Conservation (phyloP, 768 basidiomycete genomes). For the Leccinum boreale region DNA sequence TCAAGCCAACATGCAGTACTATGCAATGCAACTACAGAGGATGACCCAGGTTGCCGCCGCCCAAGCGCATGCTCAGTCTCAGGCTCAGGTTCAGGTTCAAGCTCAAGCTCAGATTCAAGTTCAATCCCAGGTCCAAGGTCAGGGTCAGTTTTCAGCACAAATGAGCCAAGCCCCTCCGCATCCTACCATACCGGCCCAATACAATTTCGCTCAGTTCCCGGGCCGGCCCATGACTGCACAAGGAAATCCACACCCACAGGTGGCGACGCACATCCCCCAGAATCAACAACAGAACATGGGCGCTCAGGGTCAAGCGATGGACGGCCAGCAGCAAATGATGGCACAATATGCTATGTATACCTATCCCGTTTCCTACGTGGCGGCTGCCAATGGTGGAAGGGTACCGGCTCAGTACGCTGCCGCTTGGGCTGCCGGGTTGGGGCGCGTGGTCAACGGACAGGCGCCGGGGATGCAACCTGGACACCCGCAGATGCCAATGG, state of each 20-base stretch:
- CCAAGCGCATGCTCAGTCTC: no score
- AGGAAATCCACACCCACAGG: constrained; percentile 26
- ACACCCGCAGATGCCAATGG: constrained; percentile 29
- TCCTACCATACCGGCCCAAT: constrained; percentile 25
- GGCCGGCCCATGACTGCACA: constrained; percentile 29
- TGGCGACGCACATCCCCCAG: constrained; percentile 22
- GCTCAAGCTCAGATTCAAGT: constrained; percentile 17
- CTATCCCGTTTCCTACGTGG: constrained; percentile 22
- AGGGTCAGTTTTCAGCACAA: constrained; percentile 25
- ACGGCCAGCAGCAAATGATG: constrained; percentile 30
- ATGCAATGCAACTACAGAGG: constrained; percentile 20
- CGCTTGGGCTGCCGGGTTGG: constrained; percentile 20
- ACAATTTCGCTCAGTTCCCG: constrained; percentile 32
- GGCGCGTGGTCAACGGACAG: constrained; percentile 27
- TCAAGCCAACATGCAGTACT: background rate
- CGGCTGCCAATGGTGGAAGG: constrained; percentile 14
- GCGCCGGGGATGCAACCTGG: constrained; percentile 27
- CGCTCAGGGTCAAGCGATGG: constrained; percentile 21
- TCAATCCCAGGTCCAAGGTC: constrained; percentile 22
- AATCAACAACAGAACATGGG: constrained; percentile 29
- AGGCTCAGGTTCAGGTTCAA: constrained; percentile 1
- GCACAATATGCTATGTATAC: constrained; percentile 29
- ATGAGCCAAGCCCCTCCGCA: constrained; percentile 27
- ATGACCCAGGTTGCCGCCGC: constrained; percentile 13
- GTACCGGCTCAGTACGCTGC: constrained; percentile 21